These are phyloP conservation scores for Arthroderma sp. DNA, from an alignment of 2,329 filamentous ascomycete species.

Conservation along the genomic window DNA sequence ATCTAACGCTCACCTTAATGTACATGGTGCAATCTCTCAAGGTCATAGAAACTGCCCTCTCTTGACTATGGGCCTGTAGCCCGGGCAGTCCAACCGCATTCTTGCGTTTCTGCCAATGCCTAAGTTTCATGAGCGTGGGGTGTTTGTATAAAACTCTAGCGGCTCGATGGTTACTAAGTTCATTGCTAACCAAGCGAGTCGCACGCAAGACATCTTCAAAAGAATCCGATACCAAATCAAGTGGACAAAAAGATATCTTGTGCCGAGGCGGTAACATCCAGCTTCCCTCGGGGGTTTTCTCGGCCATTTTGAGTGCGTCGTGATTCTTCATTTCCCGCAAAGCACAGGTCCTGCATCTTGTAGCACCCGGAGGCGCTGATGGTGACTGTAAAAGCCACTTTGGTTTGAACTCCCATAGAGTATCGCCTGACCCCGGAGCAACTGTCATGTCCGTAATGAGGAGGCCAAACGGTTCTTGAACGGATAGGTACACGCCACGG, in stretches of 20 bases:
- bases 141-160: slow-evolving; percentile 23
- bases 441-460: slow-evolving; percentile 62
- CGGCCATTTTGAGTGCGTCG: slow-evolving; percentile 19
- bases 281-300: slow-evolving; percentile 12
- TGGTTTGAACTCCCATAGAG: slow-evolving; percentile 62
- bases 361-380: slow-evolving; percentile 49
- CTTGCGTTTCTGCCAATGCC: slow-evolving; percentile 21
- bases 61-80: slow-evolving; percentile 22
- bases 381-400: slow-evolving; percentile 74
- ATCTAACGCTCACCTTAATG: slow-evolving; percentile 39
- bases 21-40: slow-evolving; percentile 67
- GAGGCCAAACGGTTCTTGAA: slow-evolving; percentile 49
- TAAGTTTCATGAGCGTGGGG: slow-evolving; percentile 22
- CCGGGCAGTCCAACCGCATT: slow-evolving; percentile 24
- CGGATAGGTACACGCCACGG: slow-evolving; percentile 37
- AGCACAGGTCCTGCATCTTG: slow-evolving; percentile 65
- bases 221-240: slow-evolving; percentile 45
- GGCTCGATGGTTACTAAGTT: slow-evolving; percentile 24
- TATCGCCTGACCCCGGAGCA: slow-evolving; percentile 19
- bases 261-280: not conserved
- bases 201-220: slow-evolving; percentile 33
- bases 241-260: slow-evolving; percentile 44
- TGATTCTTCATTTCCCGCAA: slow-evolving; percentile 36
- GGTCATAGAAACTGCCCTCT: slow-evolving; percentile 62
- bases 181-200: slow-evolving; percentile 24